A percentile compares a stretch with the other conserved stretches of the same genome.
These are phyloP conservation scores for Hypoxylon rickii DNA, from an alignment of 495 filamentous ascomycete species.

Conservation along the genomic window DNA sequence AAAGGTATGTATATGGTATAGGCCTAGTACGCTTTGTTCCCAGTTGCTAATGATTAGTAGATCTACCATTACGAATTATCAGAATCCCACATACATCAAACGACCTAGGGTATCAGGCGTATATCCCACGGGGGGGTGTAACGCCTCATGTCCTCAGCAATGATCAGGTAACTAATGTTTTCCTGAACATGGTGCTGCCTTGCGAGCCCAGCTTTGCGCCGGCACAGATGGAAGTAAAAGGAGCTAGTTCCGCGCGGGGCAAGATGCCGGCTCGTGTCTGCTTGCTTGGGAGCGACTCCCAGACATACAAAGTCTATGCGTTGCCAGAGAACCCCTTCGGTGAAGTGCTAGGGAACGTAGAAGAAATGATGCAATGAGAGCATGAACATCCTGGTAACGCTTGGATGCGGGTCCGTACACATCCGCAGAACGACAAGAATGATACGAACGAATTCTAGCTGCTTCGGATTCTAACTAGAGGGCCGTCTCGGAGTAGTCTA, in stretches of 20 bases:
- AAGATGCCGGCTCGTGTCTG: conserved; percentile 49
- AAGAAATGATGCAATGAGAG: neutral
- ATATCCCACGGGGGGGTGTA: conserved; percentile 16
- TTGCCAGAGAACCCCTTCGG: conserved; percentile 39
- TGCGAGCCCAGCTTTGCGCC: conserved; percentile 46
- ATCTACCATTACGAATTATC: conserved; percentile 29
- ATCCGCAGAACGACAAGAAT: too few relatives aligned
- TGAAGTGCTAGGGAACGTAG: neutral
- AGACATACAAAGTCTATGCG: conserved; percentile 48
- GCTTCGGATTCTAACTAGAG: too few relatives aligned
- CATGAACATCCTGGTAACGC: neutral
- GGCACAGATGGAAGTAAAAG: conserved; percentile 52
- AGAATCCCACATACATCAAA: conserved; percentile 37
- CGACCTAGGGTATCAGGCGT: conserved; percentile 29
- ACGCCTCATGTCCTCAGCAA: conserved; percentile 33
- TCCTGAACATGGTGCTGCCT: conserved; percentile 35
- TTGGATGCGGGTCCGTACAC: neutral
- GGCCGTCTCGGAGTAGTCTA: too few relatives aligned
- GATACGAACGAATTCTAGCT: neutral
- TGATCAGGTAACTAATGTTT: conserved; percentile 25
- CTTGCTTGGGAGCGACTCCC: conserved; percentile 49
- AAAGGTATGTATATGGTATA: conserved; percentile 36
- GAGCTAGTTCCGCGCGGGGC: conserved; percentile 39
- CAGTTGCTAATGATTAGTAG: conserved; percentile 24
- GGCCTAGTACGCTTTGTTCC: neutral